phyloP scores from a whole-genome alignment of 306 rosid species.

The Myrica gale region DNA sequence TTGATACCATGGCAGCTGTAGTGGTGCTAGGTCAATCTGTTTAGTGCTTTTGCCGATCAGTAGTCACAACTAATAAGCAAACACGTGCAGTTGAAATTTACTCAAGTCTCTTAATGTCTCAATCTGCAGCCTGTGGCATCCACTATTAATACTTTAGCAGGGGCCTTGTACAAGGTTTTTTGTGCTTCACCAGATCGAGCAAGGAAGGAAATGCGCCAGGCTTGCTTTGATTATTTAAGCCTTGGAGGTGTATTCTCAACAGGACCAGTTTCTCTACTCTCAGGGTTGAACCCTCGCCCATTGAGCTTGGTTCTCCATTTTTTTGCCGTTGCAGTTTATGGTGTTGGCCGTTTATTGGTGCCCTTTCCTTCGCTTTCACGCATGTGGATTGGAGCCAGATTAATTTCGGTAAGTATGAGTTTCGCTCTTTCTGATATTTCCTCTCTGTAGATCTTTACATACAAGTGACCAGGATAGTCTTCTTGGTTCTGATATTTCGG shows the following conservation, averaged over 20 bases:
- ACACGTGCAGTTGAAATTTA: neutral
- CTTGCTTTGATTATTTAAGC: constrained; percentile 91
- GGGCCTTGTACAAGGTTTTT: constrained; percentile 93
- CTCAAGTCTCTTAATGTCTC: constrained; percentile 10
- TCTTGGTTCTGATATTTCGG: constrained; percentile 1
- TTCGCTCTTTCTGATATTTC: neutral
- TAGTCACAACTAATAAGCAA: neutral
- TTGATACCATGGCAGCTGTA: neutral
- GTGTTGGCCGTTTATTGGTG: constrained; percentile 75
- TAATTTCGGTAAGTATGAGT: constrained; percentile 54
- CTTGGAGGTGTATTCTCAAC: constrained; percentile 83
- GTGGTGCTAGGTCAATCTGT: neutral
- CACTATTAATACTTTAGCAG: constrained; percentile 93
- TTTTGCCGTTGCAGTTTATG: constrained; percentile 86
- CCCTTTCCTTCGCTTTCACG: constrained; percentile 92
- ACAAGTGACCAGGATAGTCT: neutral
- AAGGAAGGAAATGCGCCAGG: constrained; percentile 93
- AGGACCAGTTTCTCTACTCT: constrained; percentile 82
- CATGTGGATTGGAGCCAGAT: constrained; percentile 72
- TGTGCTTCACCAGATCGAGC: constrained; percentile 90
- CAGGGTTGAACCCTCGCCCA: constrained; percentile 92
- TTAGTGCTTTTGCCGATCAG: neutral
- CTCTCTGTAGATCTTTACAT: neutral
- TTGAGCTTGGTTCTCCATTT: constrained; percentile 88
- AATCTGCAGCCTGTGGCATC: constrained; percentile 86